Percentiles rank a stretch among this genome's conserved stretches.
Conservation (phyloP, 106 monocot species). For the Amphibolis antarctica region DNA sequence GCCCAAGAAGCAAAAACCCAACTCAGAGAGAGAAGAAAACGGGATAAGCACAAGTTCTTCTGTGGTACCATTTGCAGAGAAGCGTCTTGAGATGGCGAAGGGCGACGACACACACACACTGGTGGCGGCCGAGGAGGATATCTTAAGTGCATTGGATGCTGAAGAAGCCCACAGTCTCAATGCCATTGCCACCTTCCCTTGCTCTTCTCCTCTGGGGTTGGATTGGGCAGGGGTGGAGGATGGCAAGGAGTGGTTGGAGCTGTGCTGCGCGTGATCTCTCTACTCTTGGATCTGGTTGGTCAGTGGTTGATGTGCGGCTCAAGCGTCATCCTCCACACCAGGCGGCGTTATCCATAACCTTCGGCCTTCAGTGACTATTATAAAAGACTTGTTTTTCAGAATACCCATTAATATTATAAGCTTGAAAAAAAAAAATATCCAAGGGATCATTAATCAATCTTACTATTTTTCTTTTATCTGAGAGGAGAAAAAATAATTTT, state of each 20-base stretch:
- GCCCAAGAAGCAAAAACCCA: not conserved
- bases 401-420: too few species aligned
- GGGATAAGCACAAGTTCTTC: too few species aligned
- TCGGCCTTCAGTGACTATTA: too few species aligned
- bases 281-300: not conserved
- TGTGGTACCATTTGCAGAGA: slow-evolving; percentile 35
- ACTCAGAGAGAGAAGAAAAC: not conserved
- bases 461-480: too few species aligned
- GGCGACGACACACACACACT: too few species aligned
- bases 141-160: slow-evolving; percentile 66
- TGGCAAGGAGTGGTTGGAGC: not conserved
- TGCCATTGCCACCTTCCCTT: slow-evolving; percentile 36
- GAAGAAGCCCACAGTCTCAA: slow-evolving; percentile 90
- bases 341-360: too few species aligned
- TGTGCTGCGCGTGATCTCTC: not conserved
- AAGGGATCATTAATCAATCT: too few species aligned
- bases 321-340: not conserved
- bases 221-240: not conserved
- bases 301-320: slow-evolving; percentile 2
- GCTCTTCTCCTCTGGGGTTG: not conserved
- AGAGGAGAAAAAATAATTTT: too few species aligned
- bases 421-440: too few species aligned
- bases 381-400: too few species aligned
- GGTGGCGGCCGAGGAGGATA: slow-evolving; percentile 30
- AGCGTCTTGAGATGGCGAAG: slow-evolving; percentile 62